These are phyloP conservation scores for Hygrophorus russula DNA, from an alignment of 768 basidiomycete species.

Conservation along the genomic window DNA sequence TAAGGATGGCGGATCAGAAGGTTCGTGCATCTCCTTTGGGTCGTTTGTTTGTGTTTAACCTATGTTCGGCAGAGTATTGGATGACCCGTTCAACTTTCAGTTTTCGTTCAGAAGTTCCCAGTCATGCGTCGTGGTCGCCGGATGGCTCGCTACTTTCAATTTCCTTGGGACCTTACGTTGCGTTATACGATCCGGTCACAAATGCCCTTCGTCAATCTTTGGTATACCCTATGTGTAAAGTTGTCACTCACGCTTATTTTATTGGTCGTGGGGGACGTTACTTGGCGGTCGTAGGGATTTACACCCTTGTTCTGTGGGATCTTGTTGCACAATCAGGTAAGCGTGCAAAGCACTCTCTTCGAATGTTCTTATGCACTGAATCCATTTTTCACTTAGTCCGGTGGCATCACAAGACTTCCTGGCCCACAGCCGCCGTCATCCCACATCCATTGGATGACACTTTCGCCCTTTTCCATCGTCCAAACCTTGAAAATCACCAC, in stretches of 20 bases:
- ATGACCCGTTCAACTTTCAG: slow-evolving; percentile 60
- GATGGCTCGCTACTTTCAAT: slow-evolving; percentile 83
- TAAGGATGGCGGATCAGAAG: slow-evolving; percentile 38
- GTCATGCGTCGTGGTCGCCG: slow-evolving; percentile 62
- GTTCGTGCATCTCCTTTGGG: slow-evolving; percentile 23
- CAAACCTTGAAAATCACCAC: slow-evolving; percentile 17
- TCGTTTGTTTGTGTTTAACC: background rate
- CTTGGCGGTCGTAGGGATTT: slow-evolving; percentile 40
- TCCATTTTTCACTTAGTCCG: slow-evolving; percentile 31
- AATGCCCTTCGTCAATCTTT: slow-evolving; percentile 51
- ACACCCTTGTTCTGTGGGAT: slow-evolving; percentile 62
- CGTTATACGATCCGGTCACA: slow-evolving; percentile 62
- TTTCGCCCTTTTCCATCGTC: slow-evolving; percentile 45
- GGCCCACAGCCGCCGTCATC: slow-evolving; percentile 32
- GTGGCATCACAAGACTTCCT: slow-evolving; percentile 38
- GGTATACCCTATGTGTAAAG: slow-evolving; percentile 40
- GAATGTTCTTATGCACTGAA: background rate
- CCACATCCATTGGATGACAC: slow-evolving; percentile 45
- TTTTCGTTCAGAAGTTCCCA: slow-evolving; percentile 60
- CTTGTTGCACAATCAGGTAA: slow-evolving; percentile 49
- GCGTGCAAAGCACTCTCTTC: slow-evolving; percentile 12
- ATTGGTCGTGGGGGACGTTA: slow-evolving; percentile 64
- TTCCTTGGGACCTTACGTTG: slow-evolving; percentile 51
- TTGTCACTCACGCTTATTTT: slow-evolving; percentile 42
- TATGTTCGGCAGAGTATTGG: slow-evolving; percentile 54